Base-by-base conservation (phyloP, 2,329 filamentous ascomycete species). In the Hypoxylon sp. region DNA sequence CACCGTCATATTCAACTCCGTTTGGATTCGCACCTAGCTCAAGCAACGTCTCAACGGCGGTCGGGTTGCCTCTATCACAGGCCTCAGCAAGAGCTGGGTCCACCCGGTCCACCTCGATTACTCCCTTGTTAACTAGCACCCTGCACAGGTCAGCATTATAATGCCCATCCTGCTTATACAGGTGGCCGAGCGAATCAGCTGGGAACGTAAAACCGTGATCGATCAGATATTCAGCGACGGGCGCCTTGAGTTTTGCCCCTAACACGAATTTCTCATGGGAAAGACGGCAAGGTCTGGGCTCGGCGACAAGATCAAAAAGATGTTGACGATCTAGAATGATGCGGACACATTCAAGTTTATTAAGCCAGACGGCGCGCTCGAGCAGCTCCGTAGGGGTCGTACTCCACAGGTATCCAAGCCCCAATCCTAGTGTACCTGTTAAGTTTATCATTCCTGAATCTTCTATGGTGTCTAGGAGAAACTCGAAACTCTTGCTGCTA, bases 321-420 rank as follows among this genome's bases (percentile, higher is more conserved):
- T 49, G 45, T 49, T 14, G 45, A 9, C 45, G 45, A 28, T 49
- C 45, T n/a, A 49, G 45, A 10, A 49, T 28, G 5, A 49, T 23
- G 7, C 25, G 7, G 45, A 49, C 4, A 5, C 5, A 14, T 21
- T 43, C 38, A 9, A 4, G 14, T 10, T 17, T 17, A 11, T 43
- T 9, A 10, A 19, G 9, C 17, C 9, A 21, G 17, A 43, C 2
- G 5, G 38, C 38, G 17, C 9, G 14, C 17, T 11, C 2, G 38
- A 43, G 9, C 38, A 43, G 7, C 7, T 43, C 17, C 17, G 4
- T 0, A 9, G 38, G 38, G 17, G n/a, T 21, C 9, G 17, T 43
- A 19, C 17, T 9, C 19, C 3, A 11, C 3, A 3, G 2, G 38
- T 11, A 21, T 43, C 38, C 17, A 3, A 3, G 38, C 9, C 3